These are phyloP conservation scores for Vishniacozyma victoriae DNA, from an alignment of 768 basidiomycete species.

Conservation along the genomic window DNA sequence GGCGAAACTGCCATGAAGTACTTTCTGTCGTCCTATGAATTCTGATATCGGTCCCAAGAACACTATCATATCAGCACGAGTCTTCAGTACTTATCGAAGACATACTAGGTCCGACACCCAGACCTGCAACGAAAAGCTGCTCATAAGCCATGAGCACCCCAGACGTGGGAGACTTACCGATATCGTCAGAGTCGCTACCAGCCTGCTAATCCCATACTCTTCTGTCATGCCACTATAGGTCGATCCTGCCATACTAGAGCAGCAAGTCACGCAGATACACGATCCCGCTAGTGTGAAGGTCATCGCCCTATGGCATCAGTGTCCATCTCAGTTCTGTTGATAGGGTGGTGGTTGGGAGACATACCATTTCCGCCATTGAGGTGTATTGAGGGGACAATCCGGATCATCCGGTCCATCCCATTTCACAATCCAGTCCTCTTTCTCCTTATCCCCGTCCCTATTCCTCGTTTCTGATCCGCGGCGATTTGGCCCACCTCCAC, in stretches of 20 bases:
- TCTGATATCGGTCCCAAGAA: constrained; percentile 51
- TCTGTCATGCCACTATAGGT: constrained; percentile 59
- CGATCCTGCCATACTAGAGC: constrained; percentile 52
- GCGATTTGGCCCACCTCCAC: too few relatives aligned
- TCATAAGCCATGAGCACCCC: too few relatives aligned
- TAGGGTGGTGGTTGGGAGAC: constrained; percentile 2
- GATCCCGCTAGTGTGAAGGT: constrained; percentile 20
- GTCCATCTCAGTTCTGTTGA: too few relatives aligned
- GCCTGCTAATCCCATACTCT: constrained; percentile 55
- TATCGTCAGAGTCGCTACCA: constrained; percentile 54
- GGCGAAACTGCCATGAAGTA: constrained; percentile 60
- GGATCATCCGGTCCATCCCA: constrained; percentile 34
- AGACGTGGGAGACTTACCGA: too few relatives aligned
- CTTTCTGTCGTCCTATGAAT: constrained; percentile 60
- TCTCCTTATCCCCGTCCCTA: constrained; percentile 3
- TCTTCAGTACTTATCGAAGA: constrained; percentile 27
- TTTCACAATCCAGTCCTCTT: constrained; percentile 9
- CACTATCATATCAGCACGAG: constrained; percentile 42
- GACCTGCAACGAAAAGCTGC: constrained; percentile 50
- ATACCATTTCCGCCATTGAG: constrained; percentile 31
- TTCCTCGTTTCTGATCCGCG: too few relatives aligned
- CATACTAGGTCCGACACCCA: constrained; percentile 34
- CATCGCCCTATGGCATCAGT: constrained; percentile 17
- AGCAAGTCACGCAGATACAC: constrained; percentile 43
- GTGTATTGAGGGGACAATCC: constrained; percentile 27